These are phyloP conservation scores for Aspergillus saccharolyticus DNA, from an alignment of 495 filamentous ascomycete species.

Conservation along the genomic window DNA sequence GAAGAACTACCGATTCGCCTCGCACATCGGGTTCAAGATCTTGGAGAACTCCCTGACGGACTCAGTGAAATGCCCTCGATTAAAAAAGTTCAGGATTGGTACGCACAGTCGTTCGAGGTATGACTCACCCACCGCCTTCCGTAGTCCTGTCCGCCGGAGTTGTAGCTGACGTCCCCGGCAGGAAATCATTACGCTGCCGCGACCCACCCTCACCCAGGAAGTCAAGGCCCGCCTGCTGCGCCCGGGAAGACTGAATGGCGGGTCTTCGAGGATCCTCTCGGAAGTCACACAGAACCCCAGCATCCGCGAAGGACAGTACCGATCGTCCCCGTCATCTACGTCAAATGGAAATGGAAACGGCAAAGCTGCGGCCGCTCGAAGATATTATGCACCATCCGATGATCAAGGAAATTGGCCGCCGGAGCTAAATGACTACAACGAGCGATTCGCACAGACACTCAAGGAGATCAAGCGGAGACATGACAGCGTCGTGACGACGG, in stretches of 20 bases:
- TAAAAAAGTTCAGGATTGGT: constrained; percentile 92
- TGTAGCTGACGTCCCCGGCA: constrained; percentile 25
- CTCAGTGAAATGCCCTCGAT: constrained; percentile 98
- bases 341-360: constrained; percentile 47
- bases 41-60: constrained; percentile 89
- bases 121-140: constrained; percentile 13
- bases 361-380: constrained; percentile 44
- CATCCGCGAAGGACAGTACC: constrained; percentile 81
- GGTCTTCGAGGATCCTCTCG: constrained; percentile 60
- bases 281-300: constrained; percentile 87
- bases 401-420: constrained; percentile 88
- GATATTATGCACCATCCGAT: constrained; percentile 91
- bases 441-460: constrained; percentile 75
- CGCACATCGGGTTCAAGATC: constrained; percentile 91
- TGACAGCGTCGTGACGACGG: constrained; percentile 93
- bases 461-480: constrained; percentile 93
- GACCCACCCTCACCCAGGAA: constrained; percentile 70
- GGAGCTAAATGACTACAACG: constrained; percentile 90
- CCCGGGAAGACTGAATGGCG: constrained; percentile 59
- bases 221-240: constrained; percentile 72
- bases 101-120: constrained; percentile 99
- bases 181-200: constrained; percentile 85
- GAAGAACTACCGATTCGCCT: constrained; percentile 97
- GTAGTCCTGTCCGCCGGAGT: neutral
- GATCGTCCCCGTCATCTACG: constrained; percentile 53